Evolutionary conservation across 768 basidiomycete species (phyloP).

Genomic region (Mycena crocata): DNA sequence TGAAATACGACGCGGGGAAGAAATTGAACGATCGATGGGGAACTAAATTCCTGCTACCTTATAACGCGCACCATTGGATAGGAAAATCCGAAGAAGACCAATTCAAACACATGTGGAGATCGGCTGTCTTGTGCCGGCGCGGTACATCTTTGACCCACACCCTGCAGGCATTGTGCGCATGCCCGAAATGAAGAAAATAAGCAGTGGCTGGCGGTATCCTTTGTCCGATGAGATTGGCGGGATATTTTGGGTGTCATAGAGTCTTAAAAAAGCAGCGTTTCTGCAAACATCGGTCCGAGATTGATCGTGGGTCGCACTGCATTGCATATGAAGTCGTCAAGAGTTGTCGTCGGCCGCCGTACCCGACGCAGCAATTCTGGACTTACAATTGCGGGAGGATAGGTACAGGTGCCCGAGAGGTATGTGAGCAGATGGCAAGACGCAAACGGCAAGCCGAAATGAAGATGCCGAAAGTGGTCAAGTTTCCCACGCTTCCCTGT

Average conservation of each 20-base stretch:
- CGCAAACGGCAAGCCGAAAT: too few relatives aligned
- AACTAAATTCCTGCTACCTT: neutral
- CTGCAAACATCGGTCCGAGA: too few relatives aligned
- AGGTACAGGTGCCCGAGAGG: too few relatives aligned
- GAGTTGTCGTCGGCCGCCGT: too few relatives aligned
- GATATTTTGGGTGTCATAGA: neutral
- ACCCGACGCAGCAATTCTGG: too few relatives aligned
- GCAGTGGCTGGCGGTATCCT: neutral
- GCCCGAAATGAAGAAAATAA: neutral
- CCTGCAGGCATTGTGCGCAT: neutral
- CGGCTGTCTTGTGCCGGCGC: conserved; percentile 11
- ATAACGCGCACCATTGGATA: neutral
- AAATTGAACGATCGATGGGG: neutral
- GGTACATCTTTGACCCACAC: conserved; percentile 19
- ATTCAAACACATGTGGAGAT: conserved; percentile 20
- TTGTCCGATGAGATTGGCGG: neutral
- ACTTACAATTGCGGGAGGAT: too few relatives aligned
- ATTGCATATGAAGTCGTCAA: too few relatives aligned
- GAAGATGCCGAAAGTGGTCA: too few relatives aligned
- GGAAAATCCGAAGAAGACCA: conserved; percentile 31
- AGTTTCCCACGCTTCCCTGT: too few relatives aligned
- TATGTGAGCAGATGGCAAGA: too few relatives aligned
- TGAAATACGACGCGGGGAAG: neutral
- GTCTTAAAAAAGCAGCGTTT: too few relatives aligned
- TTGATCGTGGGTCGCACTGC: too few relatives aligned